phyloP scores from a whole-genome alignment of 257 asterid genomes.

The Petunia axillaris region DNA sequence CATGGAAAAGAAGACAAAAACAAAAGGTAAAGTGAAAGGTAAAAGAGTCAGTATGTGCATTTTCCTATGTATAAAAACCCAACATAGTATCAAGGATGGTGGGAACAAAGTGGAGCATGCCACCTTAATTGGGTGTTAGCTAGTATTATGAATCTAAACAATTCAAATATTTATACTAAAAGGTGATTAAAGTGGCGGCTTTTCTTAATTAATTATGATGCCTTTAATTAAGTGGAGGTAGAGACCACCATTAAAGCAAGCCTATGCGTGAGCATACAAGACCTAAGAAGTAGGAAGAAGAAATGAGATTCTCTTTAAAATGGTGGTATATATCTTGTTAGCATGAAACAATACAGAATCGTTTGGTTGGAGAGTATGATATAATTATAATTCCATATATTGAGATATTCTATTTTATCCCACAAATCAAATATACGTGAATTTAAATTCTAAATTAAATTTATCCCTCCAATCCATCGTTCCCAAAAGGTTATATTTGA shows the following conservation, averaged over 20 bases:
- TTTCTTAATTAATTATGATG: conserved; percentile 19
- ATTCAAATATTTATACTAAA: conserved; percentile 38
- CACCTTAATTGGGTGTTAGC: conserved; percentile 52
- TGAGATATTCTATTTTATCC: too few species aligned
- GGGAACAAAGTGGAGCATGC: conserved; percentile 62
- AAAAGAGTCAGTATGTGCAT: conserved; percentile 21
- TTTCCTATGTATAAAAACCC: conserved; percentile 27
- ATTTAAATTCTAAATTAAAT: too few species aligned
- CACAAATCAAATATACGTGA: too few species aligned
- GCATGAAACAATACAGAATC: background rate
- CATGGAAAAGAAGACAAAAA: background rate
- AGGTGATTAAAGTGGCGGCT: conserved; percentile 34
- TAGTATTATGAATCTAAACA: conserved; percentile 25
- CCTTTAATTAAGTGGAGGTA: conserved; percentile 31
- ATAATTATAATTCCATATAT: too few species aligned
- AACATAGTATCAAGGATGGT: conserved; percentile 36
- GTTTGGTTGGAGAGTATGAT: too few species aligned
- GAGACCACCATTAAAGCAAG: conserved; percentile 19
- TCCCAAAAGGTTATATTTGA: background rate
- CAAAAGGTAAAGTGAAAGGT: background rate
- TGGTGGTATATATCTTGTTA: background rate
- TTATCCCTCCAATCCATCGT: too few species aligned
- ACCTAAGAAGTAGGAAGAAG: conserved; percentile 24
- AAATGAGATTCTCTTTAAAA: background rate
- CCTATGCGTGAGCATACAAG: conserved; percentile 21